A percentile compares a stretch with the other conserved stretches of the same genome.
Evolutionary conservation across 2,329 filamentous ascomycete genomes (phyloP).

Genomic region (Cadophora gregata): DNA sequence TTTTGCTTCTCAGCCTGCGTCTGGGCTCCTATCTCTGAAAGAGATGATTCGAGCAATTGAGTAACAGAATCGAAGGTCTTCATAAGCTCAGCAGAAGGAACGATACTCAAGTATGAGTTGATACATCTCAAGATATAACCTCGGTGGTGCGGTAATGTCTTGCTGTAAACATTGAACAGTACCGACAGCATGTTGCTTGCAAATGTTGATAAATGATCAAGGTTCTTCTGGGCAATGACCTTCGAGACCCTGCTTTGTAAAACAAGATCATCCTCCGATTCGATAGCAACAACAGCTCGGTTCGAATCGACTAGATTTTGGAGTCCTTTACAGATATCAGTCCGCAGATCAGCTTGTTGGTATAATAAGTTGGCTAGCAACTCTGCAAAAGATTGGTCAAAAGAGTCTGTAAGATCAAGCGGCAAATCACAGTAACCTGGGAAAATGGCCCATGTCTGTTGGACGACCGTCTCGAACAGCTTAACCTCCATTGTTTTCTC

Average conservation of each 20-base stretch:
- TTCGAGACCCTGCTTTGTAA: constrained; percentile 81
- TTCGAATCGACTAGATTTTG: constrained; percentile 92
- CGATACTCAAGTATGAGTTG: constrained; percentile 92
- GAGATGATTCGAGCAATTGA: constrained; percentile 77
- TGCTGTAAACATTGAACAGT: constrained; percentile 98
- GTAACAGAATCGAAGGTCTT: constrained; percentile 90
- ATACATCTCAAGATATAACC: constrained; percentile 93
- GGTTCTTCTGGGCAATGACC: constrained; percentile 75
- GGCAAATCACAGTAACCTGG: constrained; percentile 96
- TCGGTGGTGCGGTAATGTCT: constrained; percentile 90
- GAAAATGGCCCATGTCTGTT: constrained; percentile 92
- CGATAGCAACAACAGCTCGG: constrained; percentile 75
- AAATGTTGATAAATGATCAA: constrained; percentile 79
- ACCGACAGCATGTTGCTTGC: constrained; percentile 91
- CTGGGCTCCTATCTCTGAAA: constrained; percentile 64
- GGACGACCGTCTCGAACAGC: constrained; percentile 95
- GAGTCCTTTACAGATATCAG: constrained; percentile 85
- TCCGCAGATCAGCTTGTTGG: constrained; percentile 84
- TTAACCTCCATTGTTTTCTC: constrained; percentile 97
- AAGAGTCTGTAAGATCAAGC: constrained; percentile 74
- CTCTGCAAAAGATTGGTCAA: constrained; percentile 90
- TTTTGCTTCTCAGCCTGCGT: constrained; percentile 70
- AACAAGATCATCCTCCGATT: constrained; percentile 70
- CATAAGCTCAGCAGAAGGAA: constrained; percentile 76
- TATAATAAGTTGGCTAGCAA: constrained; percentile 91